Base-by-base conservation (phyloP, 1,139 yeast genomes). In the Nakaseomyces nivariensis region DNA sequence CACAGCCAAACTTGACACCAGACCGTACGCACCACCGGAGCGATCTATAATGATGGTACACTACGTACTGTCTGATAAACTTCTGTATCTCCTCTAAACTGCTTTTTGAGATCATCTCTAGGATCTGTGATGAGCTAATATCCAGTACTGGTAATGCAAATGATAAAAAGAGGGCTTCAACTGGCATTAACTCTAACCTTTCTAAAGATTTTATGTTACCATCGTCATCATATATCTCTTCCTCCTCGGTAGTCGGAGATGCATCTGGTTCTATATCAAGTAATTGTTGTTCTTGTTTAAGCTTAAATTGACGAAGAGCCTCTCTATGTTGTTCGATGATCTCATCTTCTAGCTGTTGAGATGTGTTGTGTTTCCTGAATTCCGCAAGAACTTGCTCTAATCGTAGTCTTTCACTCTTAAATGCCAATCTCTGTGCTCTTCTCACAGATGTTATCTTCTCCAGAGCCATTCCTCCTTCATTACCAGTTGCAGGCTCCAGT, bases 1-100 rank as follows among this genome's bases (percentile, higher is more conserved):
- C 95, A 25, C 87, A 78, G 1, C 97, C 96, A 67, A 92, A 92
- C 64, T 92, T 92, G 51, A 90, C 78, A 0, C 97, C 98, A 0
- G 90, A 79, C 52, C 95, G 74, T 2, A 83, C 95, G 72, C 97
- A 90, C 97, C 97, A 92, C 0, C 97, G 97, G 34, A 81, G 74
- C 0, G 96, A 81, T 49, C 96, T 74, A 67, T 81, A 90, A 63
- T 89, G 90, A 62, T 89, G 95, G 61, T 90, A 92, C 0, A 78
- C 92, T 5, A 80, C 81, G 61, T 86, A 92, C 44, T 57, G 55
- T 7, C 50, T 51, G n/a, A 60, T 42, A 26, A 61, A 50, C n/a
- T 7, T 22, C 34, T 11, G 10, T 33, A 33, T 41, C 33, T 22
- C 24, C n/a, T 27, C 44, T 27, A 10, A 4, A 8, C 25, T n/a